Conservation (phyloP, 2,329 filamentous ascomycete genomes). For the Monilinia vaccinii-corymbosi region DNA sequence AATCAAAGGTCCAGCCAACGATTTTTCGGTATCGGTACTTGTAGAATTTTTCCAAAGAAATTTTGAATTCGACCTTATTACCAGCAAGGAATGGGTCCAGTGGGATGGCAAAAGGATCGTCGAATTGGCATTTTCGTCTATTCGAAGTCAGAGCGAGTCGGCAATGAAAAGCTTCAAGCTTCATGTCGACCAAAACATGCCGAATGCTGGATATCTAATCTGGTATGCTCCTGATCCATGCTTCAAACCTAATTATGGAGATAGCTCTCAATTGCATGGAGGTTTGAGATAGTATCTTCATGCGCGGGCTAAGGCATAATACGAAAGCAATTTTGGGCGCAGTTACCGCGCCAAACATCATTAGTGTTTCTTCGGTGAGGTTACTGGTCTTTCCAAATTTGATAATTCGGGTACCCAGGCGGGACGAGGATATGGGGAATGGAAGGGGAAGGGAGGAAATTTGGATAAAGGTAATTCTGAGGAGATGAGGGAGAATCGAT, state of each 20-base stretch:
- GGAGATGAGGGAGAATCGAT: no score
- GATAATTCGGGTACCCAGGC: no score
- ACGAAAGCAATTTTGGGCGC: no score
- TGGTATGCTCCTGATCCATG: slow-evolving; percentile 17
- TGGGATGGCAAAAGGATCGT: background rate
- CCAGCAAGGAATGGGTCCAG: background rate
- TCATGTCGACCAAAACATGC: background rate
- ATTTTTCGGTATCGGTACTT: background rate
- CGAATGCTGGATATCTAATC: background rate
- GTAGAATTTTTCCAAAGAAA: background rate
- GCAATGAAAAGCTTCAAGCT: slow-evolving; percentile 1
- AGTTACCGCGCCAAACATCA: no score
- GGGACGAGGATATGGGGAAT: no score
- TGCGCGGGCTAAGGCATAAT: no score
- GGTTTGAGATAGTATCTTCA: background rate
- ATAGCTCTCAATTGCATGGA: background rate
- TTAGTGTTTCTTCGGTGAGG: no score
- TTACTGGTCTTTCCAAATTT: no score
- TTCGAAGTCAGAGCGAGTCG: slow-evolving; percentile 12
- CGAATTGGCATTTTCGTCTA: slow-evolving; percentile 11
- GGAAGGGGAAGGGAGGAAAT: no score
- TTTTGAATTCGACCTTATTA: slow-evolving; percentile 8
- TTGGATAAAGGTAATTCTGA: no score
- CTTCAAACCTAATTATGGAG: background rate
- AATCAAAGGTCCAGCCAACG: background rate